A percentile compares a stretch with the other conserved stretches of the same genome.
Evolutionary conservation across 2,329 filamentous ascomycete species (phyloP).

Genomic region (Fusarium penzigii): DNA sequence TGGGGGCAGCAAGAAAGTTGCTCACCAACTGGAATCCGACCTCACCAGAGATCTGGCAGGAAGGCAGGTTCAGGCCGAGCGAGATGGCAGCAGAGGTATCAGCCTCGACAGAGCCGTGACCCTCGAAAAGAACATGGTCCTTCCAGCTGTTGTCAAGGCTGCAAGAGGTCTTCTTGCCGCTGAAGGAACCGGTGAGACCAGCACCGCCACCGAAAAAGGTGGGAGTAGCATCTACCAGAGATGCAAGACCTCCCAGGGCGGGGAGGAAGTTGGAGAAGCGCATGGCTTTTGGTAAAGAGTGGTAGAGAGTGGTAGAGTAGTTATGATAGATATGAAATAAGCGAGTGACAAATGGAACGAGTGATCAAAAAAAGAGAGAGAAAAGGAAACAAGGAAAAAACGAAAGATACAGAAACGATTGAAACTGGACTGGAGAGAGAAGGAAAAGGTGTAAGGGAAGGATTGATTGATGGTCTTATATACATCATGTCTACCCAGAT

Average conservation of each 20-base stretch:
- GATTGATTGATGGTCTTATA: too few species aligned
- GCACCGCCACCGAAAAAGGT: conserved; percentile 9
- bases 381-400: conserved; percentile 5
- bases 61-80: conserved; percentile 27
- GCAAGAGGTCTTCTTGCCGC: conserved; percentile 11
- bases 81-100: conserved; percentile 20
- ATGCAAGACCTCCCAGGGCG: conserved; percentile 20
- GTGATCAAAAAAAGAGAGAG: conserved; percentile 2
- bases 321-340: not conserved
- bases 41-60: conserved; percentile 46
- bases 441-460: not conserved
- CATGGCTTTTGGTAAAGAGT: conserved; percentile 12
- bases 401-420: conserved; percentile 11
- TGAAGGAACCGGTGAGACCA: not conserved
- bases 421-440: conserved; percentile 6
- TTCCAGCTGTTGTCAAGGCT: conserved; percentile 18
- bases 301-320: not conserved
- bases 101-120: conserved; percentile 19
- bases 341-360: conserved; percentile 5
- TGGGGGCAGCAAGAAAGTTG: conserved; percentile 41
- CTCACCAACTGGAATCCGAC: conserved; percentile 46
- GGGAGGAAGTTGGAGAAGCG: conserved; percentile 20
- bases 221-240: conserved; percentile 19
- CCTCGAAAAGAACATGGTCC: conserved; percentile 19
- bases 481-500: too few species aligned